Evolutionary conservation across 2,329 filamentous ascomycete genomes (phyloP).

Genomic region (Drechslerella dactyloides): DNA sequence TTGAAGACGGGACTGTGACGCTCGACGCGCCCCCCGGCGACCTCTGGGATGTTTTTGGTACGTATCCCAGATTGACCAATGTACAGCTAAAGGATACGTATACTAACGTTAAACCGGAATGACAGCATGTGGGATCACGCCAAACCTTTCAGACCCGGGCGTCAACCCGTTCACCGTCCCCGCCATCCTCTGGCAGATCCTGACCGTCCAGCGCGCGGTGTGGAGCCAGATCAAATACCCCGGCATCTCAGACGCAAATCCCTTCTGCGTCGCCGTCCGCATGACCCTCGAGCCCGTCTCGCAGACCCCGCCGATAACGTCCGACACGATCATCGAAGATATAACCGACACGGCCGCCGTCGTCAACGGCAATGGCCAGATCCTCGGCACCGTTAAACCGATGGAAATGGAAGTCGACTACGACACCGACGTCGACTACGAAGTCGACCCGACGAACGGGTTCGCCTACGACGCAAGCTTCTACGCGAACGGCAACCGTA

Average conservation of each 20-base stretch:
- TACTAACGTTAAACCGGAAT: conserved; percentile 1
- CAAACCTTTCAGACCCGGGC: not conserved
- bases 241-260: conserved; percentile 3
- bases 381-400: no score
- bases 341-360: not conserved
- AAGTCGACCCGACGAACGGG: no score
- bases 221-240: conserved; percentile 4
- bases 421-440: no score
- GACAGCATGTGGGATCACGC: conserved; percentile 8
- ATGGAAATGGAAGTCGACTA: no score
- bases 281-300: not conserved
- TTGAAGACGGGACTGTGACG: not conserved
- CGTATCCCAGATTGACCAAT: not conserved
- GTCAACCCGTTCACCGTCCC: conserved; percentile 9
- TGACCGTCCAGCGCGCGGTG: conserved; percentile 17
- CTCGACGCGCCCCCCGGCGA: not conserved
- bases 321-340: not conserved
- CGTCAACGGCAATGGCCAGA: no score
- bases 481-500: no score
- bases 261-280: conserved; percentile 13
- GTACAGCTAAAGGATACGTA: not conserved
- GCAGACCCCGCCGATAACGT: not conserved
- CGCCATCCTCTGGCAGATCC: conserved; percentile 14
- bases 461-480: no score
- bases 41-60: conserved; percentile 35